Base-by-base conservation (phyloP, 2,329 filamentous ascomycete species). In the Nannizzia gypsea region DNA sequence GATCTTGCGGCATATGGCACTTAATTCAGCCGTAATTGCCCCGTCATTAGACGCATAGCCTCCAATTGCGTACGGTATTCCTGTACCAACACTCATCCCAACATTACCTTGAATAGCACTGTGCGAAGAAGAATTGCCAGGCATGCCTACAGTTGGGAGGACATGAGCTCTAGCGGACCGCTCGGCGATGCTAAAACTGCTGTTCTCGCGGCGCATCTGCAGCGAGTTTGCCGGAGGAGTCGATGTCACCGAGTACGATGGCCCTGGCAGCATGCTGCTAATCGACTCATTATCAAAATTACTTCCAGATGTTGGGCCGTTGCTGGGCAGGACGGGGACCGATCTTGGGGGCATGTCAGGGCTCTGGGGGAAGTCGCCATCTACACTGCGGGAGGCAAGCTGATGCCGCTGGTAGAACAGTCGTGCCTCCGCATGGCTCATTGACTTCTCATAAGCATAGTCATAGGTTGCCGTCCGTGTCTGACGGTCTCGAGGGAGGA, bases 401-500 rank as follows among this genome's bases (percentile, higher is more conserved):
- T 90, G 88, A 73, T 89, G 90, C 65, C 89, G 82, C 75, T 96
- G 92, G 73, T 96, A 99, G 76, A 97, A 95, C 63, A 96, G 81
- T 74, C 96, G 97, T 62, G 92, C 89, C 71, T 99, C 93, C 26
- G 89, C 86, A 72, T 96, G 90, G 69, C 87, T 95, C 84, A 96
- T 88, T 69, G 92, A 89, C 68, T 93, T 95, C 74, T 99, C 93
- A 58, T 89, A 88, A 58, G 92, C 87, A 68, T 92, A 90, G 73
- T 96, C 91, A 75, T 95, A 96, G 70, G 90, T 95, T 20, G 91
- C 89, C 6, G 90, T 96, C 70, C 86, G 86, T 60, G 79, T 76
- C 69, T 83, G 80, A 44, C 68, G 69, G 62, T 76, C 75, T 64
- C 74, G 68, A 42, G 73, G 68, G 22, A 75, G 68, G 36, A 75